Evolutionary conservation across 2,329 filamentous ascomycete genomes (phyloP), one percentile per base, ranked within the genome.

Genomic region (Scolecobasidium constrictum): DNA sequence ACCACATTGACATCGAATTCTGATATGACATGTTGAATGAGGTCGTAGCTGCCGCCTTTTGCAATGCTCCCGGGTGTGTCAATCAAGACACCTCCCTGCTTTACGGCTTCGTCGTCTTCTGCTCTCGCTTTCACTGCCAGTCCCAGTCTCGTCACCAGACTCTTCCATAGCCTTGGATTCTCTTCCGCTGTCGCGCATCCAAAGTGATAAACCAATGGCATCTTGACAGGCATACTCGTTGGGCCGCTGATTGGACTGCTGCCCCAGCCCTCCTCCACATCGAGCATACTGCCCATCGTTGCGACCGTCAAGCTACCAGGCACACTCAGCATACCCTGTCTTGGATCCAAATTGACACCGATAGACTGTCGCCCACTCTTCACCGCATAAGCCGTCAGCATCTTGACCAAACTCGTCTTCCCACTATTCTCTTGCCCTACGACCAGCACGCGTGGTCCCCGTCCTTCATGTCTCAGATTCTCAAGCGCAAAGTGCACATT

Each of bases 401-500:
- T 83, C 63, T 83, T 84, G 22, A 78, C 76, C 40, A 94, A 61
- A 34, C 78, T 86, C 5, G 86, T 93, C 67, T 96, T 96, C 35
- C 92, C 92, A 1, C 78, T 72, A 56, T 81, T 78, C 17, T 80
- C 77, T 1, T 83, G 78, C 0, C 92, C 92, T 4, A 90, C 77
- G 4, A 98, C 72, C 43, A 96, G 68, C 2, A 96, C 78, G n/a
- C 90, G 70, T 1, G 92, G 92, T 0, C 86, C 86, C 35, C 20
- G 20, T 20, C 33, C 22, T 46, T 34, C 61, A 16, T 53, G 58
- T 15, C 92, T 75, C 58, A 86, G 63, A 22, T 76, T 75, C 55
- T 90, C 81, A 12, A 98, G 77, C 49, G 85, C 83, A 55, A 90
- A 86, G 62, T 98, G 92, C 6, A 92, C 72, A 57, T 95, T 96